phyloP scores from a whole-genome alignment of 768 basidiomycete genomes.

The Lentinula detonsa region DNA sequence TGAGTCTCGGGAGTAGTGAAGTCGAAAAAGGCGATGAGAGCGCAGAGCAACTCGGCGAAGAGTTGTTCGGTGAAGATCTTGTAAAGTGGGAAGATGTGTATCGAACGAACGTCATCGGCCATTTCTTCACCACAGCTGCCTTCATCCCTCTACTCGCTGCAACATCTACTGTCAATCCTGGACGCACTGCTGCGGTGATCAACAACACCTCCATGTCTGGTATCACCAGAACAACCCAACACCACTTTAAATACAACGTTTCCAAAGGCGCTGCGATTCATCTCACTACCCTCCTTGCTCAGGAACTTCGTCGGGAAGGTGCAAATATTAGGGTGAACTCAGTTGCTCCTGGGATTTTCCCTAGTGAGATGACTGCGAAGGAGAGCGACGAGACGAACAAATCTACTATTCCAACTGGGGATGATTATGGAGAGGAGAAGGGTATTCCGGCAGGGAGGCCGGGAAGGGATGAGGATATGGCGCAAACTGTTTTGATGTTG shows the following conservation, averaged over 20 bases:
- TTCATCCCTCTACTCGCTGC: conserved; percentile 37
- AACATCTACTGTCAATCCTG: neutral
- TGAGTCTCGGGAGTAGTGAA: neutral
- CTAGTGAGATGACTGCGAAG: conserved; percentile 26
- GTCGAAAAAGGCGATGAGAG: conserved; percentile 2
- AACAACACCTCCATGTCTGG: conserved; percentile 37
- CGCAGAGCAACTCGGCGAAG: neutral
- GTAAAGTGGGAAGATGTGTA: conserved; percentile 24
- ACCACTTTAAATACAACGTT: conserved; percentile 40
- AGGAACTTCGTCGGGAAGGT: conserved; percentile 23
- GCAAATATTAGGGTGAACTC: conserved; percentile 25
- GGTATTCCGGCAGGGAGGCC: conserved; percentile 3
- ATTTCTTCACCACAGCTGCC: conserved; percentile 36
- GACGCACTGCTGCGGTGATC: conserved; percentile 30
- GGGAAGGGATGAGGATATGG: conserved; percentile 7
- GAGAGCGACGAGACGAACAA: conserved; percentile 5
- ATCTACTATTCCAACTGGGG: neutral
- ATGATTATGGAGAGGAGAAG: neutral
- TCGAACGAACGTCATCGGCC: conserved; percentile 25
- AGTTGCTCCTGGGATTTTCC: conserved; percentile 29
- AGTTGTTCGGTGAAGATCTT: neutral
- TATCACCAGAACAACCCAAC: conserved; percentile 31
- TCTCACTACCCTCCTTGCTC: conserved; percentile 26
- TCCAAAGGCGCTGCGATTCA: conserved; percentile 32
- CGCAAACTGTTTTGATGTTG: neutral